A percentile compares a stretch with the other conserved stretches of the same genome.
Evolutionary conservation across 768 basidiomycete genomes (phyloP).

Genomic region (Podaxis sp.): DNA sequence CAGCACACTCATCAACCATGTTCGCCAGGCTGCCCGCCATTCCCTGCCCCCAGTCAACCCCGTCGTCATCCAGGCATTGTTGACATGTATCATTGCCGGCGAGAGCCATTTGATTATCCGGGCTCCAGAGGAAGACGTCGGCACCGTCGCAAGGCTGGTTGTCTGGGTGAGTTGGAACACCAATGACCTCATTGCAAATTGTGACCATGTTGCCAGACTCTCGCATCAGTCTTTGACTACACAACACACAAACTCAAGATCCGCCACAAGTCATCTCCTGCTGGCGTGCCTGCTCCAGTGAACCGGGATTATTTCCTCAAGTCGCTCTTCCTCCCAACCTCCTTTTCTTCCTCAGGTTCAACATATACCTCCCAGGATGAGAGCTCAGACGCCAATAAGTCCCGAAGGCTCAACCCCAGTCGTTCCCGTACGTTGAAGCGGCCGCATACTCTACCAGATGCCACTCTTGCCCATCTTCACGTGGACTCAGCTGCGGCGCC

Average conservation of each 20-base stretch:
- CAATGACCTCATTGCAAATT: background rate
- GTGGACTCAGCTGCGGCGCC: background rate
- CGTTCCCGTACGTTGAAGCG: conserved; percentile 13
- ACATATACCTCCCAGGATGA: conserved; percentile 25
- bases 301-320: conserved; percentile 23
- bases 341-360: conserved; percentile 16
- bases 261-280: conserved; percentile 23
- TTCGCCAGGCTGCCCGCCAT: conserved; percentile 42
- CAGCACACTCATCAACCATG: conserved; percentile 45
- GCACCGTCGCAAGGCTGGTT: conserved; percentile 55
- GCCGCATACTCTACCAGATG: conserved; percentile 10
- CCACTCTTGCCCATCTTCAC: background rate
- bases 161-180: conserved; percentile 47
- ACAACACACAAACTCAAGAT: conserved; percentile 58
- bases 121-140: conserved; percentile 64
- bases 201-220: conserved; percentile 40
- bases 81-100: conserved; percentile 63
- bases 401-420: conserved; percentile 12
- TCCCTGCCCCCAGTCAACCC: conserved; percentile 56
- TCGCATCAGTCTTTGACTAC: conserved; percentile 60
- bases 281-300: conserved; percentile 8
- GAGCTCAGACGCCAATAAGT: conserved; percentile 19
- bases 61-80: conserved; percentile 62
- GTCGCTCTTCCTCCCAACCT: conserved; percentile 29
- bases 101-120: conserved; percentile 65